Evolutionary conservation across 805 yeast genomes (phyloP).

Genomic region (Priceomyces medius): DNA sequence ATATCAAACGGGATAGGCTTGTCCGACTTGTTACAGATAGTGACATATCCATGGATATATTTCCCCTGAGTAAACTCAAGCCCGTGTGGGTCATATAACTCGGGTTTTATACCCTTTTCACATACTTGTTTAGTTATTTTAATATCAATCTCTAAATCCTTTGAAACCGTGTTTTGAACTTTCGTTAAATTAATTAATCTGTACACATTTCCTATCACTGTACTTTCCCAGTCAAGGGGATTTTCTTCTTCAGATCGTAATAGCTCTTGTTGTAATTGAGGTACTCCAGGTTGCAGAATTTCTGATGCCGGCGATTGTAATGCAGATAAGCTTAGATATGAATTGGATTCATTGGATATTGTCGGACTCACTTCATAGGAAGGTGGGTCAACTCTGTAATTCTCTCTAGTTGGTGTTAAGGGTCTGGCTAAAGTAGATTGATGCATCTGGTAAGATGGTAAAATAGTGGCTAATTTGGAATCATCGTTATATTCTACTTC

Average conservation of each 20-base stretch:
- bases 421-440: conserved; percentile 40
- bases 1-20: conserved; percentile 41
- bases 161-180: conserved; percentile 26
- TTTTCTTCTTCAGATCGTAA: conserved; percentile 20
- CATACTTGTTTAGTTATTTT: conserved; percentile 39
- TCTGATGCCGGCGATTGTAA: conserved; percentile 11
- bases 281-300: conserved; percentile 2
- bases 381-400: conserved; percentile 42
- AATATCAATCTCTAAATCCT: conserved; percentile 31
- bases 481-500: conserved; percentile 14
- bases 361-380: conserved; percentile 29
- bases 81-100: conserved; percentile 30
- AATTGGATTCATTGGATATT: conserved; percentile 11
- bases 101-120: conserved; percentile 38
- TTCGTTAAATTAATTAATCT: conserved; percentile 34
- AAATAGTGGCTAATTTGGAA: conserved; percentile 29
- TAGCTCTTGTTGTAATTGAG: conserved; percentile 4
- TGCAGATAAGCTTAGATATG: conserved; percentile 10
- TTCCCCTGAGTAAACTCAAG: conserved; percentile 42
- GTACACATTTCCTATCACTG: conserved; percentile 43
- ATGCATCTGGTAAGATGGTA: conserved; percentile 47
- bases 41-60: conserved; percentile 43
- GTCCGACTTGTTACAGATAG: conserved; percentile 29
- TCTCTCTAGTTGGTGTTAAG: conserved; percentile 34
- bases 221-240: conserved; percentile 39